phyloP scores from a whole-genome alignment of 768 basidiomycete genomes.

The Lentinula boryana region DNA sequence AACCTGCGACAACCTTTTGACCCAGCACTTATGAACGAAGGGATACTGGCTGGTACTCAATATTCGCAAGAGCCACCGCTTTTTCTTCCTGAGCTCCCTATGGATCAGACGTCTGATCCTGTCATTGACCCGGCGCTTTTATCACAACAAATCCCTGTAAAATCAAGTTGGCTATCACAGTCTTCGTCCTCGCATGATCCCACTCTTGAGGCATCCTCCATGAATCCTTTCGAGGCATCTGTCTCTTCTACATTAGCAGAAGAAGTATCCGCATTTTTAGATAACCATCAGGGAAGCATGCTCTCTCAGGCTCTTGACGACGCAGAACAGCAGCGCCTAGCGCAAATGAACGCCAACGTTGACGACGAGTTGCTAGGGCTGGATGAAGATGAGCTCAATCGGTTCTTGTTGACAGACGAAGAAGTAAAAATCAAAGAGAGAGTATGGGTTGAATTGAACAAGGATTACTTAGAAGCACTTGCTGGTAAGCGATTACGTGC shows the following conservation, averaged over 20 bases:
- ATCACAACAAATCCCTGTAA: conserved; percentile 7
- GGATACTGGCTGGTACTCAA: conserved; percentile 58
- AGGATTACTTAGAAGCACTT: conserved; percentile 82
- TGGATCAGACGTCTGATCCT: conserved; percentile 29
- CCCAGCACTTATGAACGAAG: conserved; percentile 53
- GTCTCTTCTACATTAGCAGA: conserved; percentile 58
- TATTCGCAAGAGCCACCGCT: conserved; percentile 30
- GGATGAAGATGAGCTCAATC: conserved; percentile 89
- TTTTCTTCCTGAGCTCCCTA: conserved; percentile 38
- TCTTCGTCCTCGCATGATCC: conserved; percentile 4
- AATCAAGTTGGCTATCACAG: no score
- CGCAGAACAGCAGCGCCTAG: conserved; percentile 56
- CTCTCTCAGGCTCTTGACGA: conserved; percentile 60
- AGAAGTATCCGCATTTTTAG: conserved; percentile 65
- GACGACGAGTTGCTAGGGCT: conserved; percentile 67
- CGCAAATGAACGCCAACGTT: conserved; percentile 31
- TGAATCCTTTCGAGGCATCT: conserved; percentile 43
- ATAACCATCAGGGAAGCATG: conserved; percentile 53
- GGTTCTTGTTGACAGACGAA: conserved; percentile 68
- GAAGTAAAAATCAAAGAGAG: conserved; percentile 85
- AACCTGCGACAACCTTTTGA: conserved; percentile 36
- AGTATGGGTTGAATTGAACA: conserved; percentile 91
- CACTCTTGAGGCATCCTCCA: conserved; percentile 9
- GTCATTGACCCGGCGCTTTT: conserved; percentile 58
- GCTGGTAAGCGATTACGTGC: conserved; percentile 46